Conservation (phyloP, 768 basidiomycete genomes). For the Cystofilobasidium ferigula region DNA sequence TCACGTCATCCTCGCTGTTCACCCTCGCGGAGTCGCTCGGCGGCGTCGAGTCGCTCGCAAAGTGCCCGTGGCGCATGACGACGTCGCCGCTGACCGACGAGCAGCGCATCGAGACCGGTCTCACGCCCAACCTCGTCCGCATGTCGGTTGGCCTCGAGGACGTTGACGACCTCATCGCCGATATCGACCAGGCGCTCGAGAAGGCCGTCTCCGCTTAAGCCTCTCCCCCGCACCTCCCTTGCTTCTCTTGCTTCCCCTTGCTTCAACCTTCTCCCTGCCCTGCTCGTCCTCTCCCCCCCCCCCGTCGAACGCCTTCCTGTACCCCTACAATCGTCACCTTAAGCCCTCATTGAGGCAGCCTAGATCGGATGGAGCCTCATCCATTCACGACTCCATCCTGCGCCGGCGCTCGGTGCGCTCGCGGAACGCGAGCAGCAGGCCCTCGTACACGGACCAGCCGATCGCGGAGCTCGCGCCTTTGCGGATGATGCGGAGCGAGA, state of each 20-base stretch:
- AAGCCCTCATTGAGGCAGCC: too few species aligned
- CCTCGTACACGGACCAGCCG: conserved; percentile 82
- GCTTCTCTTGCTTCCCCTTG: too few species aligned
- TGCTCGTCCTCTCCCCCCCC: too few species aligned
- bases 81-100: conserved; percentile 47
- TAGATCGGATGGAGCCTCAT: too few species aligned
- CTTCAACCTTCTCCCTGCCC: too few species aligned
- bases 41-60: conserved; percentile 82
- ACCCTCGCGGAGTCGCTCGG: conserved; percentile 79
- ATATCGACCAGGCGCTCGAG: conserved; percentile 54
- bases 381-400: conserved; percentile 41
- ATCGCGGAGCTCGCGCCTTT: conserved; percentile 84
- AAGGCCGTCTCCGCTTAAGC: conserved; percentile 42
- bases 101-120: conserved; percentile 25
- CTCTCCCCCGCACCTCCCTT: too few species aligned
- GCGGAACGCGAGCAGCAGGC: conserved; percentile 11
- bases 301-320: too few species aligned
- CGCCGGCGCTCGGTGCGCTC: conserved; percentile 5
- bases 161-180: conserved; percentile 61
- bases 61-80: conserved; percentile 79
- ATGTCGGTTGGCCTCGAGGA: conserved; percentile 86
- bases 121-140: conserved; percentile 48
- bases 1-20: conserved; percentile 43
- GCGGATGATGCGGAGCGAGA: conserved; percentile 65
- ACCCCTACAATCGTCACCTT: too few species aligned